These are phyloP conservation scores for Penicillium janthinellum DNA, from an alignment of 2,329 filamentous ascomycete genomes.

Conservation along the genomic window DNA sequence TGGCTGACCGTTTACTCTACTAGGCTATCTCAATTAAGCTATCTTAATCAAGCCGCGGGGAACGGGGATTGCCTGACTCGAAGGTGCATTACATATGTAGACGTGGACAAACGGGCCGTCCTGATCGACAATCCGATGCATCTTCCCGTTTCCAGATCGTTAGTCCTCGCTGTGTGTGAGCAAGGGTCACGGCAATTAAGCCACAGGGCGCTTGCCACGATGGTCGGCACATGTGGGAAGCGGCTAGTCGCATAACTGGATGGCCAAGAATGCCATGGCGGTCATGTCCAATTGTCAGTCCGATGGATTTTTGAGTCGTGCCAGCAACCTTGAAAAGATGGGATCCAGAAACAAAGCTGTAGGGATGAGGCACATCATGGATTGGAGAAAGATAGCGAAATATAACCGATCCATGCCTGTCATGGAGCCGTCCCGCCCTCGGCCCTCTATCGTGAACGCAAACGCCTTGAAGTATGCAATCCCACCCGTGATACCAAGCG, in stretches of 20 bases:
- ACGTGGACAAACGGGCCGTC: neutral
- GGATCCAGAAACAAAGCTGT: neutral
- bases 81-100: neutral
- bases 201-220: neutral
- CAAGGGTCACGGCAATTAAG: neutral
- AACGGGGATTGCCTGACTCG: neutral
- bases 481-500: neutral
- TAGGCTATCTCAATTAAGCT: neutral
- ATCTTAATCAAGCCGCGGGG: neutral
- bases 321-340: neutral
- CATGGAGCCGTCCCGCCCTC: neutral
- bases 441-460: neutral
- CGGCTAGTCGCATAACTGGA: neutral
- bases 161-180: neutral
- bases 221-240: neutral
- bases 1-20: neutral
- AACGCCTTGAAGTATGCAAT: conserved; percentile 8
- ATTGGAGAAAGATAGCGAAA: neutral
- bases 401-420: neutral
- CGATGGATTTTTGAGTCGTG: too few species aligned
- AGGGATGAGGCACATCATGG: neutral
- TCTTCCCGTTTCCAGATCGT: neutral
- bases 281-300: neutral
- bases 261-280: neutral
- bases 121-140: neutral